phyloP scores from a whole-genome alignment of 2,329 filamentous ascomycete species.

The Pseudomassariella vexata region DNA sequence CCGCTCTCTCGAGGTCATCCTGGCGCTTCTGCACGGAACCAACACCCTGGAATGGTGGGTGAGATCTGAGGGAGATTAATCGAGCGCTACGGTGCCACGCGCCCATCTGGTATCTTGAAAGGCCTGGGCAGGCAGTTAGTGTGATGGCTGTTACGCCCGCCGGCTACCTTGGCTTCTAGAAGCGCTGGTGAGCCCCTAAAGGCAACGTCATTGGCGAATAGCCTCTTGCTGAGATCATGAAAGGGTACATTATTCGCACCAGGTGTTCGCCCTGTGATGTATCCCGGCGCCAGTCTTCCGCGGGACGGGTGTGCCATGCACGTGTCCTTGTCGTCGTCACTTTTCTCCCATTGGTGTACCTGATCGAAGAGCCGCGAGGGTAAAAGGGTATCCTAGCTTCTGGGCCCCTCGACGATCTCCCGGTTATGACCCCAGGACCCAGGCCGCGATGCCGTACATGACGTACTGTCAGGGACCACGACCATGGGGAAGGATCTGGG shows the following conservation, averaged over 20 bases:
- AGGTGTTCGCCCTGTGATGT: too few species aligned
- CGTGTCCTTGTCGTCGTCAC: slow-evolving; percentile 5
- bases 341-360: slow-evolving; percentile 5
- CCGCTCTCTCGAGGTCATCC: too few species aligned
- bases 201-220: neutral
- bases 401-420: neutral
- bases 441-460: neutral
- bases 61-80: too few species aligned
- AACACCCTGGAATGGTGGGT: neutral
- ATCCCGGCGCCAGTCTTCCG: too few species aligned
- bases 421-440: neutral
- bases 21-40: neutral
- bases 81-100: too few species aligned
- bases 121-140: too few species aligned
- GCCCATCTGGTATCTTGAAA: too few species aligned
- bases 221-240: slow-evolving; percentile 1
- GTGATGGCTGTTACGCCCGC: too few species aligned
- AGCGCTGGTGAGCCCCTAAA: slow-evolving; percentile 1
- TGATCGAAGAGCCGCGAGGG: slow-evolving; percentile 4
- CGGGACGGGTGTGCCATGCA: slow-evolving; percentile 4
- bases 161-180: too few species aligned
- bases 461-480: neutral
- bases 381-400: slow-evolving; percentile 4
- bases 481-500: neutral
- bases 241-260: too few species aligned